Percentiles rank a stretch among this genome's conserved stretches.
Conservation (phyloP, 2,329 filamentous ascomycete genomes). For the Cladosporium sp. region DNA sequence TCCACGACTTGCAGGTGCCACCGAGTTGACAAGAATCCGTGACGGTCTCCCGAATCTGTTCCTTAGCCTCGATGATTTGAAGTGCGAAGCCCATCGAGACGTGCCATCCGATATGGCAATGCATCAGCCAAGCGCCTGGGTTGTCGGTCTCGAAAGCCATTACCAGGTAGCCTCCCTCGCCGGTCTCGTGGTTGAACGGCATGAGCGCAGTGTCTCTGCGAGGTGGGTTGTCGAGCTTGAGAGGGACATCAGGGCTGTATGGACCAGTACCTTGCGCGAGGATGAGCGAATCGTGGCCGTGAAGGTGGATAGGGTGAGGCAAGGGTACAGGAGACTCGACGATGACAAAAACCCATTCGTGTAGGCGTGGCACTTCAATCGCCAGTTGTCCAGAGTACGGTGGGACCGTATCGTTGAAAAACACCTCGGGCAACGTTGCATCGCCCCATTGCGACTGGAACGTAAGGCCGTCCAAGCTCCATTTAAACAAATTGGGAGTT, state of each 20-base stretch:
- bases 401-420: constrained; percentile 33
- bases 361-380: constrained; percentile 31
- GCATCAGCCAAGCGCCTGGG: constrained; percentile 26
- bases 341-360: constrained; percentile 42
- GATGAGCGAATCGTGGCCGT: constrained; percentile 43
- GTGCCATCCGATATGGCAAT: constrained; percentile 25
- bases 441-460: constrained; percentile 36
- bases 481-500: constrained; percentile 34
- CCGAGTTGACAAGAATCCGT: constrained; percentile 20
- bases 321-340: constrained; percentile 36
- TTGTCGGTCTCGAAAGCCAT: constrained; percentile 29
- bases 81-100: constrained; percentile 23
- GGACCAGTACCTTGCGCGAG: constrained; percentile 31
- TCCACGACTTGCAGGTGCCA: constrained; percentile 22
- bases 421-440: constrained; percentile 24
- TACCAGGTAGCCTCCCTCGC: constrained; percentile 24
- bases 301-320: constrained; percentile 24
- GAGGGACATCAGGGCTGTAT: constrained; percentile 14
- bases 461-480: constrained; percentile 39
- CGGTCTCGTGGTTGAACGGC: constrained; percentile 12
- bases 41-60: constrained; percentile 26
- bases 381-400: constrained; percentile 34
- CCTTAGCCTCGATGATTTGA: constrained; percentile 22
- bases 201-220: constrained; percentile 28
- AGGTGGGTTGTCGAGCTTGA: constrained; percentile 29